Evolutionary conservation across 2,329 filamentous ascomycete species (phyloP).

Genomic region (Knoxdaviesia proteae): DNA sequence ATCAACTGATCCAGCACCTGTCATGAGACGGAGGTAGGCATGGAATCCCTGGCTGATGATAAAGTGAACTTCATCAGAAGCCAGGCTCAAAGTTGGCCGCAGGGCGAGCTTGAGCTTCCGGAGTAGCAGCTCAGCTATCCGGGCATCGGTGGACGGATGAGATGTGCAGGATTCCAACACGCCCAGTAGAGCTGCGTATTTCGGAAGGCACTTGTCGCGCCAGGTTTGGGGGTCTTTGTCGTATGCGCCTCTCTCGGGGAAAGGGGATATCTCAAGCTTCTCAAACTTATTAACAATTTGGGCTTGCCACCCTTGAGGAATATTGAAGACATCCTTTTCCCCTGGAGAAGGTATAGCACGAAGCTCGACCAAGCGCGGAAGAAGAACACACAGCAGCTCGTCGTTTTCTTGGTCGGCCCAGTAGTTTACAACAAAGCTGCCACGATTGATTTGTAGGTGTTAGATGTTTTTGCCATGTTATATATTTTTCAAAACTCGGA

Average conservation of each 20-base stretch:
- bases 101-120: slow-evolving; percentile 45
- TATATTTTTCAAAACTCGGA: not conserved
- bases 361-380: slow-evolving; percentile 42
- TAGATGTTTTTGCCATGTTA: slow-evolving; percentile 8
- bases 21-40: slow-evolving; percentile 47
- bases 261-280: slow-evolving; percentile 39
- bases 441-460: not conserved
- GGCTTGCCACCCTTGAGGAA: slow-evolving; percentile 52
- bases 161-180: slow-evolving; percentile 40
- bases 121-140: slow-evolving; percentile 43
- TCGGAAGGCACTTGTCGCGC: slow-evolving; percentile 41
- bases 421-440: slow-evolving; percentile 51
- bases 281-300: slow-evolving; percentile 52
- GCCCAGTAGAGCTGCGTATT: slow-evolving; percentile 45
- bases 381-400: slow-evolving; percentile 44
- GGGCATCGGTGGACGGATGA: slow-evolving; percentile 43
- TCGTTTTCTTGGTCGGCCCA: slow-evolving; percentile 50
- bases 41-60: slow-evolving; percentile 57
- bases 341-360: slow-evolving; percentile 30
- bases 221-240: slow-evolving; percentile 40
- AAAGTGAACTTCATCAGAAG: slow-evolving; percentile 46
- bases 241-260: slow-evolving; percentile 41
- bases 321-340: slow-evolving; percentile 30
- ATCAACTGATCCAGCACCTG: slow-evolving; percentile 35
- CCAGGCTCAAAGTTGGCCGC: slow-evolving; percentile 34